A percentile compares a stretch with the other conserved stretches of the same genome.
phyloP scores from a whole-genome alignment of 176 grass and related monocot genomes.

The Miscanthus lutarioriparius region DNA sequence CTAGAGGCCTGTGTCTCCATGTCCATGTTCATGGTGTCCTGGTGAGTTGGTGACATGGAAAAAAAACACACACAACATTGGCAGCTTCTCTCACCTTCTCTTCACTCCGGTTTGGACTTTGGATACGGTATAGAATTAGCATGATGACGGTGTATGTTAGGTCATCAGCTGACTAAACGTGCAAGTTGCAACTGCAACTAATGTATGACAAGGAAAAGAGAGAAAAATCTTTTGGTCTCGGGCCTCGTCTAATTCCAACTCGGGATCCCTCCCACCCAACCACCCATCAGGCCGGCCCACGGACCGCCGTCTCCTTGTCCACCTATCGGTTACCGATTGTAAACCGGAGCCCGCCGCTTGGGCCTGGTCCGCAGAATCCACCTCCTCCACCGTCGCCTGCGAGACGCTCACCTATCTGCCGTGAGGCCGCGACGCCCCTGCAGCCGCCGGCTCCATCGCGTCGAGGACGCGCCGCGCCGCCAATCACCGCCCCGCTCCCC shows the following conservation, averaged over 20 bases:
- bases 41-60: too few species aligned
- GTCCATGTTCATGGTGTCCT: not conserved
- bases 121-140: too few species aligned
- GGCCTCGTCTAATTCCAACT: too few species aligned
- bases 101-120: too few species aligned
- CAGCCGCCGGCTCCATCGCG: not conserved
- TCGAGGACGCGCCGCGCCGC: not conserved
- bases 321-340: not conserved
- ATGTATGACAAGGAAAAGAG: too few species aligned
- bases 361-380: not conserved
- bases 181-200: too few species aligned
- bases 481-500: not conserved
- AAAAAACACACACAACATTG: not conserved
- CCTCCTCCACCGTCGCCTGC: not conserved
- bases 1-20: not conserved
- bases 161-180: too few species aligned
- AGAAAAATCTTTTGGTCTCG: not conserved
- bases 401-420: too few species aligned
- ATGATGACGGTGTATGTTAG: too few species aligned
- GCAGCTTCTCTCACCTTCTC: not conserved
- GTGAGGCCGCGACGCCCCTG: not conserved
- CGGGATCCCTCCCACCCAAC: too few species aligned
- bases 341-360: not conserved
- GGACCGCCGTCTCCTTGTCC: not conserved
- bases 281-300: not conserved